These are phyloP conservation scores for Dorcoceras hygrometricum DNA, from an alignment of 257 asterid species.

Conservation along the genomic window DNA sequence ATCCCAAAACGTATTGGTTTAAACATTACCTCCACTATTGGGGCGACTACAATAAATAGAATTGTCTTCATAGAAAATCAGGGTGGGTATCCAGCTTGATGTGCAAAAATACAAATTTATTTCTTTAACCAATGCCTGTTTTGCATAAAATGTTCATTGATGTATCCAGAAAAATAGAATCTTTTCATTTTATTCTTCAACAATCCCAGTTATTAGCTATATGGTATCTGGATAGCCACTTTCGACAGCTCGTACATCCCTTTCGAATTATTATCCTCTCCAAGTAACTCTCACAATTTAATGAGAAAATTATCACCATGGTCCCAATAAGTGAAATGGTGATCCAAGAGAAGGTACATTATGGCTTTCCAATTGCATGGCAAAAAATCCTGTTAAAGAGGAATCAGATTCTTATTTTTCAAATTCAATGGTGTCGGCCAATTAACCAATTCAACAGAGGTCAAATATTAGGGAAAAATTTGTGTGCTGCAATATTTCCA, in stretches of 20 bases:
- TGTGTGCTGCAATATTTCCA: not conserved
- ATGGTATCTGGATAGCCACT: not conserved
- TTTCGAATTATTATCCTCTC: too few relatives aligned
- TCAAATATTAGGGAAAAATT: not conserved
- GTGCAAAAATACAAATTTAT: not conserved
- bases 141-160: not conserved
- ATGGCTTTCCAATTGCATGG: not conserved
- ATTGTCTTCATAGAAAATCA: not conserved
- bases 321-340: not conserved
- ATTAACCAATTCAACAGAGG: not conserved
- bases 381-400: too few relatives aligned
- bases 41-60: too few relatives aligned
- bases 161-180: not conserved
- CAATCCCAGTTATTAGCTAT: not conserved
- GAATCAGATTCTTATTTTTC: not conserved
- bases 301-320: not conserved
- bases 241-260: not conserved
- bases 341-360: not conserved
- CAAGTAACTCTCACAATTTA: not conserved
- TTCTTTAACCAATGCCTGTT: too few relatives aligned
- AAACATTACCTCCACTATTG: too few relatives aligned
- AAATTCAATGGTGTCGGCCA: not conserved
- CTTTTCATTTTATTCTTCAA: not conserved
- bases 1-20: too few relatives aligned
- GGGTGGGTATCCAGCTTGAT: not conserved